Evolutionary conservation across 495 filamentous ascomycete species (phyloP), one percentile per base, ranked within the genome.

Genomic region (Apiosordaria backusii): DNA sequence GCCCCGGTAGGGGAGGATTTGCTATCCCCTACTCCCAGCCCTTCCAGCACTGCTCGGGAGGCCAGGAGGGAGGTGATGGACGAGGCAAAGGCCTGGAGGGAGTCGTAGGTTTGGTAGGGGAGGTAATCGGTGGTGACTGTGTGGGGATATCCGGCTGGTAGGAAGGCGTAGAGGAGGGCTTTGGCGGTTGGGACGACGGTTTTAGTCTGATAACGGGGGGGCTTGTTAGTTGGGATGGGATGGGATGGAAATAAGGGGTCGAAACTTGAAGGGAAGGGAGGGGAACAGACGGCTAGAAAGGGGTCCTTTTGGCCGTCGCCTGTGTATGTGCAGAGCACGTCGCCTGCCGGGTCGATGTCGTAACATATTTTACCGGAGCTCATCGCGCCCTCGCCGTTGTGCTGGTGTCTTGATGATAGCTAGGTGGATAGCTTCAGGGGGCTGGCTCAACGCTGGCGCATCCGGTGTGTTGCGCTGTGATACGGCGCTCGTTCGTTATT

Each of bases 61-160:
- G 92, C 90, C 40, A 99, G 80, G 9, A 99, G 82, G 2, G 92
- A 90, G 4, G 93, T 92, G 68, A 99, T 96, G 59, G 92, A 95
- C 72, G 91, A 95, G 62, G 91, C 91, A 78, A 99, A 99, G 35
- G 95, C 95, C 79, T 97, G 95, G 5, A 99, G 83, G 0, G 94
- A 97, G 82, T 99, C 95, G 67, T 74, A 79, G 62, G 73, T 84
- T 82, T 84, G 81, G 70, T 81, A 97, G 83, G 88, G 80, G 58
- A 92, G 82, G 78, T 99, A 99, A 77, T 99, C 95, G 29, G 87
- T 79, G 13, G 89, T 96, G 52, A 99, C 95, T 71, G 90, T 94
- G 65, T 94, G 86, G 4, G 95, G 95, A 81, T 91, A 99, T 40
- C 95, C 94, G 10, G 90, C 88, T 0, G 94, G 95, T n/a, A 99